Evolutionary conservation across 2,329 filamentous ascomycete species (phyloP).

Genomic region (Sphaerulina vaccinii): DNA sequence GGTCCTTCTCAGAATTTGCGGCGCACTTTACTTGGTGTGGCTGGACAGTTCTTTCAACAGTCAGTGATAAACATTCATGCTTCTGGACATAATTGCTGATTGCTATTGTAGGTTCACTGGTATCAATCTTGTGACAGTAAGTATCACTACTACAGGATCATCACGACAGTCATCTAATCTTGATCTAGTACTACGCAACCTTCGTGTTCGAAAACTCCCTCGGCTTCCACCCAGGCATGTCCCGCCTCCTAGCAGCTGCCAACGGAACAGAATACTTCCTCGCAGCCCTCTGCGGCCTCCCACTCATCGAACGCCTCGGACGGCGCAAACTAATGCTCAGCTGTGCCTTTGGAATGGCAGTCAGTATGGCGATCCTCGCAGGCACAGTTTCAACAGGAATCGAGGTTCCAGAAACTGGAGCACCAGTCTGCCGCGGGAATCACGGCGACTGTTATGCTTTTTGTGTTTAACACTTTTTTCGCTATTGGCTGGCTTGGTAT

Average conservation of each 20-base stretch:
- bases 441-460: conserved; percentile 35
- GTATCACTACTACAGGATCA: too few relatives aligned
- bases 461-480: conserved; percentile 28
- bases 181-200: conserved; percentile 45
- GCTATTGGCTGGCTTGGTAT: conserved; percentile 34
- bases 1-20: conserved; percentile 18
- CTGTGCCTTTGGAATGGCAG: conserved; percentile 29
- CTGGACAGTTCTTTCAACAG: conserved; percentile 48
- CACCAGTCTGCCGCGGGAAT: conserved; percentile 15
- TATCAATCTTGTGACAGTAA: conserved; percentile 26
- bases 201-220: conserved; percentile 54
- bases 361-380: conserved; percentile 27
- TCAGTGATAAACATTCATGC: too few relatives aligned
- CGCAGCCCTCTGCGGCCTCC: conserved; percentile 49
- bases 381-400: conserved; percentile 13
- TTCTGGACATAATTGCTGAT: too few relatives aligned
- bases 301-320: conserved; percentile 63
- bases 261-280: conserved; percentile 31
- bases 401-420: conserved; percentile 2
- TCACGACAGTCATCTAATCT: too few relatives aligned
- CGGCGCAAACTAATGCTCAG: conserved; percentile 41
- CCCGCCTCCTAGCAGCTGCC: conserved; percentile 25
- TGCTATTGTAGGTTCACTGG: too few relatives aligned
- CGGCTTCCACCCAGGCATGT: conserved; percentile 42
- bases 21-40: conserved; percentile 40